Evolutionary conservation across 768 basidiomycete species (phyloP), one percentile per base, ranked within the genome.

Genomic region (Collybia sp.): DNA sequence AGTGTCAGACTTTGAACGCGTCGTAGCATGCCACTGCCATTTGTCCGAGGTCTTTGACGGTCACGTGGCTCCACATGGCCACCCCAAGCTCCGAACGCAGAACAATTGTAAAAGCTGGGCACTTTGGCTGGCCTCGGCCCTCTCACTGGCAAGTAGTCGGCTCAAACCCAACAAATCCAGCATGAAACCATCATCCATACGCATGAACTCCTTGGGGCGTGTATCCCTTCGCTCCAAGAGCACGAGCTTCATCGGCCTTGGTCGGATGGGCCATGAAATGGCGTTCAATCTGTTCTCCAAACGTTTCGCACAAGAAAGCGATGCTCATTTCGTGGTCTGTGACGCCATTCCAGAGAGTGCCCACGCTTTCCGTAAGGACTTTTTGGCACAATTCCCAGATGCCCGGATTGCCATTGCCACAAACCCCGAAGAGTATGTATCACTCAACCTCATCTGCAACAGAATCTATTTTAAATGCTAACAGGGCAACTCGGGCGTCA

Each of bases 251-350:
- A 85, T 94, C 43, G 91, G 92, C 8, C 77, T 94, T 11, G 91
- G 91, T 34, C 76, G 83, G 37, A 93, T 94, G 91, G 91, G 91
- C 35, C 80, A 79, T 37, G 84, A 90, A 62, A 93, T 93, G 92
- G 78, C 78, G 12, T 76, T 72, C 63, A 93, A 93, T 63, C 76
- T 93, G 42, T 89, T 92, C 69, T 82, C 83, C 0, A 89, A 88
- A 62, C 76, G 76, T 51, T 68, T 80, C 47, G 70, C 73, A n/a
- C 66, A 77, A 36, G 63, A 68, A 33, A 50, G 62, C n/a, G 75
- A 82, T 12, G 59, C 77, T 37, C 75, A 64, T 18, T 89, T 93
- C 56, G 75, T 88, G 15, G 80, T 94, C 30, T 93, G 87, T 64
- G 91, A 94, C 59, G 83, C 83, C 10, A 59, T 82, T 41, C 73